Evolutionary conservation across 1,139 yeast species (phyloP).

Genomic region (Pichia sp.): DNA sequence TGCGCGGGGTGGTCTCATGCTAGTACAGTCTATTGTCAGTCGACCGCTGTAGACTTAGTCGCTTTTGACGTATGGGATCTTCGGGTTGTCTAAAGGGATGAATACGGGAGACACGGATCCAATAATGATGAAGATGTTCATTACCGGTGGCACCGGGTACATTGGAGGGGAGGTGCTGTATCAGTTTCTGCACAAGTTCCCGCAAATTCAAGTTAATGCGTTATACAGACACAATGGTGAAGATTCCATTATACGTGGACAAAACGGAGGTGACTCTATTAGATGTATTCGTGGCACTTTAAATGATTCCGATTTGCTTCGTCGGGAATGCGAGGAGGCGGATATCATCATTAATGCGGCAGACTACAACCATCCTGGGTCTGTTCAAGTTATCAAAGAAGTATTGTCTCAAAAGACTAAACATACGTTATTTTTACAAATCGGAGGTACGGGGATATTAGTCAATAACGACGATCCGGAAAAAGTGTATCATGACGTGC

Average conservation of each 20-base stretch:
- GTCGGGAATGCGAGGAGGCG: background rate
- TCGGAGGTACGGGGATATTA: conserved; percentile 3
- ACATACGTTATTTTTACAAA: conserved; percentile 2
- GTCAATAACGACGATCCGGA: background rate
- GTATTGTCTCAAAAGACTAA: conserved; percentile 1
- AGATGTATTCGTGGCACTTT: background rate
- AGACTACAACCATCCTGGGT: background rate
- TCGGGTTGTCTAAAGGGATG: too few species aligned
- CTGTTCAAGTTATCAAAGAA: background rate
- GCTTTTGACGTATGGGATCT: too few species aligned
- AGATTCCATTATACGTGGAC: background rate
- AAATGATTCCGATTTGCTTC: background rate
- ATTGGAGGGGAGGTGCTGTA: conserved; percentile 8
- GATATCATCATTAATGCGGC: conserved; percentile 9
- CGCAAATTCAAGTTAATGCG: background rate
- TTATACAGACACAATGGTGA: background rate
- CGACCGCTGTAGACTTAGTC: too few species aligned
- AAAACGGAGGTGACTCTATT: background rate
- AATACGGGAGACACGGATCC: background rate
- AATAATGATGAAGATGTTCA: conserved; percentile 1
- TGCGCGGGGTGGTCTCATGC: too few species aligned
- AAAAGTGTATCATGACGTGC: conserved; percentile 3
- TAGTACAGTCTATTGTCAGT: too few species aligned
- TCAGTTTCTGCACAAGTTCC: conserved; percentile 3
- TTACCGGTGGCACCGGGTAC: conserved; percentile 5